These are phyloP conservation scores for Cladosporium sp. DNA, from an alignment of 2,329 filamentous ascomycete species.

Conservation along the genomic window DNA sequence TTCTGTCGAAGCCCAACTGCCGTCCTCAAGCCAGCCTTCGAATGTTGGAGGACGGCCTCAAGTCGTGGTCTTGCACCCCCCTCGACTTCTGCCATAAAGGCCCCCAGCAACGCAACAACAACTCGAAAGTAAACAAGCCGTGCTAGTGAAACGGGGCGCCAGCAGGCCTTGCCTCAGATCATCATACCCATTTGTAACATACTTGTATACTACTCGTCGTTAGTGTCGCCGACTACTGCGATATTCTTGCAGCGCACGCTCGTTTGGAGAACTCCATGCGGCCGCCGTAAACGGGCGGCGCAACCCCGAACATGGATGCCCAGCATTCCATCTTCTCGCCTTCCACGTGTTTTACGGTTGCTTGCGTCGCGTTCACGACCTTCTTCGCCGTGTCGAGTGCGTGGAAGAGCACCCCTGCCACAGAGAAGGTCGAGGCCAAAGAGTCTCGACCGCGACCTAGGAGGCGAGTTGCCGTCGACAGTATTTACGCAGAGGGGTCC, in stretches of 20 bases:
- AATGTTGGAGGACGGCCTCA: background rate
- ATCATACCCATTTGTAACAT: conserved; percentile 1
- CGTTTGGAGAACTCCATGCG: conserved; percentile 8
- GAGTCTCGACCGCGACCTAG: conserved; percentile 20
- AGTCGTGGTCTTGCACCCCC: background rate
- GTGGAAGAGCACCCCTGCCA: conserved; percentile 24
- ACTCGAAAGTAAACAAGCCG: conserved; percentile 9
- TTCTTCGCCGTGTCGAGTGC: conserved; percentile 29
- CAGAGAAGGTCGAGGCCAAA: background rate
- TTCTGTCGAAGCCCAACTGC: background rate
- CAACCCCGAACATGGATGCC: conserved; percentile 16
- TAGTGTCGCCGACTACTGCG: background rate
- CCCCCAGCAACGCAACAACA: conserved; percentile 8
- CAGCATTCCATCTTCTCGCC: conserved; percentile 28
- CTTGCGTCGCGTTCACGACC: conserved; percentile 31
- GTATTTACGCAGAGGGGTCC: conserved; percentile 23
- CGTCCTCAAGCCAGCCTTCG: background rate
- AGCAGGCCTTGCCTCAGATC: conserved; percentile 8
- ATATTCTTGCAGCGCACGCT: background rate
- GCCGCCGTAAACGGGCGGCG: background rate
- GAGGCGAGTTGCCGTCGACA: conserved; percentile 26
- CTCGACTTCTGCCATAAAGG: conserved; percentile 1
- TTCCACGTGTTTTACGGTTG: conserved; percentile 31
- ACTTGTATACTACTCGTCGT: background rate
- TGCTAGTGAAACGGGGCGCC: conserved; percentile 5